phyloP scores from a whole-genome alignment of 139 green algal genomes.

The Pleodorina starrii region DNA sequence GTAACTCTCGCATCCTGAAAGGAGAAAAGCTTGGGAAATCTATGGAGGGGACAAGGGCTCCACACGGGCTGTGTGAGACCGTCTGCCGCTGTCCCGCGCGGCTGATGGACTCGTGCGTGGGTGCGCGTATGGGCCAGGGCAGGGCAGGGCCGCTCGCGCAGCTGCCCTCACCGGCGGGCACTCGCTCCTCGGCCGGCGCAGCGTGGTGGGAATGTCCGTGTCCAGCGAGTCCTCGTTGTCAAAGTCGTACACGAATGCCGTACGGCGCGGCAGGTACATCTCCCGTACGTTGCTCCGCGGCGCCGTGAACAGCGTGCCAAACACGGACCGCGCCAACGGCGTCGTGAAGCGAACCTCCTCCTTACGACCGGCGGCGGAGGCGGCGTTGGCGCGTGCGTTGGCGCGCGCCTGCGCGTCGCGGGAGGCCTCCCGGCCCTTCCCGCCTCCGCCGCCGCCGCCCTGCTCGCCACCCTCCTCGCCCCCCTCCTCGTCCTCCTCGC shows the following conservation, averaged over 20 bases:
- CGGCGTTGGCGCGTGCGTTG: conserved; percentile 51
- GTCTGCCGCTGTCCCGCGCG: no score
- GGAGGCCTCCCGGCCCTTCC: background rate
- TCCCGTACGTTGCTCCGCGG: conserved; percentile 34
- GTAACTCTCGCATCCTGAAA: no score
- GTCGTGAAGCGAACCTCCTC: conserved; percentile 67
- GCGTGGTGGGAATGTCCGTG: conserved; percentile 87
- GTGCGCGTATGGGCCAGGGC: no score
- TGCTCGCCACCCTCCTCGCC: conserved; percentile 1
- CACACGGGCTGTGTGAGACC: no score
- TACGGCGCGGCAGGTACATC: conserved; percentile 64
- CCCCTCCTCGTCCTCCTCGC: background rate
- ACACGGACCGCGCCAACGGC: conserved; percentile 68
- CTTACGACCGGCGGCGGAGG: background rate
- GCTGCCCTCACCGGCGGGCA: conserved; percentile 77
- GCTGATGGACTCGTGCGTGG: no score
- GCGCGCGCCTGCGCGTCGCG: conserved; percentile 6
- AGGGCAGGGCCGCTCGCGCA: no score
- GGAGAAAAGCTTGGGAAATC: no score
- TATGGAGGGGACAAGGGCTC: no score
- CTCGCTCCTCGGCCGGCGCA: conserved; percentile 90
- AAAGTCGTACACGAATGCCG: conserved; percentile 92
- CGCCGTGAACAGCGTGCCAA: conserved; percentile 73
- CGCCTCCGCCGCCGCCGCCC: background rate
- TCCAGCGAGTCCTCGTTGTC: conserved; percentile 67